Percentiles rank a stretch among this genome's conserved stretches.
Conservation (phyloP, 352 stramenopile species). For the Phytopythium helicoides region DNA sequence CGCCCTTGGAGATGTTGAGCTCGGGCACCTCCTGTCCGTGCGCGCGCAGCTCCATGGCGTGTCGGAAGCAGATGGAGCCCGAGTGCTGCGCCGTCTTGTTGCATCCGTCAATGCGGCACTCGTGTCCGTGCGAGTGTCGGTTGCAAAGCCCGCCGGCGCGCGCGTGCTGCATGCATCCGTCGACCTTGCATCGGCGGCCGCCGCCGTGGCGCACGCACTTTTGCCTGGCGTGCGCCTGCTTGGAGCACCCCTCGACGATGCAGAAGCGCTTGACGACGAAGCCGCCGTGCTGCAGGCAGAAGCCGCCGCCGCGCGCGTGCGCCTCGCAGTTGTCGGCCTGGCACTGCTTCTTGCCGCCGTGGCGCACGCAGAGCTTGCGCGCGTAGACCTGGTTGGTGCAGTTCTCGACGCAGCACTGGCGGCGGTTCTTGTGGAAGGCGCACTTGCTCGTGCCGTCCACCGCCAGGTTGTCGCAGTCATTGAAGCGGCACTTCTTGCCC, state of each 20-base stretch:
- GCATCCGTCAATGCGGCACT: slow-evolving; percentile 75
- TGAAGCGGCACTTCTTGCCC: slow-evolving; percentile 72
- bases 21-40: slow-evolving; percentile 69
- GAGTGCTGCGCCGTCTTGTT: slow-evolving; percentile 82
- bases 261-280: slow-evolving; percentile 85
- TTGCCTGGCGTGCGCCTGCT: slow-evolving; percentile 72
- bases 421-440: slow-evolving; percentile 81
- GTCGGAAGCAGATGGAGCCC: slow-evolving; percentile 70
- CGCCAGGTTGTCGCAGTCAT: slow-evolving; percentile 73
- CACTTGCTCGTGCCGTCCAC: slow-evolving; percentile 76
- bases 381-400: slow-evolving; percentile 86
- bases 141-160: slow-evolving; percentile 69
- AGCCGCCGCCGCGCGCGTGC: slow-evolving; percentile 66
- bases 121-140: slow-evolving; percentile 68
- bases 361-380: slow-evolving; percentile 76
- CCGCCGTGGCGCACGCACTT: slow-evolving; percentile 78
- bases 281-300: slow-evolving; percentile 75
- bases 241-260: slow-evolving; percentile 75
- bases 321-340: slow-evolving; percentile 71
- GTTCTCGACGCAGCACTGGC: slow-evolving; percentile 74
- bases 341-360: slow-evolving; percentile 80
- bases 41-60: slow-evolving; percentile 72
- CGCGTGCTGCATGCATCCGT: slow-evolving; percentile 74
- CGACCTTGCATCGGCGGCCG: slow-evolving; percentile 64
- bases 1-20: slow-evolving; percentile 76